phyloP scores from a whole-genome alignment of 129 eudicot genomes.

The Flaveria robusta region DNA sequence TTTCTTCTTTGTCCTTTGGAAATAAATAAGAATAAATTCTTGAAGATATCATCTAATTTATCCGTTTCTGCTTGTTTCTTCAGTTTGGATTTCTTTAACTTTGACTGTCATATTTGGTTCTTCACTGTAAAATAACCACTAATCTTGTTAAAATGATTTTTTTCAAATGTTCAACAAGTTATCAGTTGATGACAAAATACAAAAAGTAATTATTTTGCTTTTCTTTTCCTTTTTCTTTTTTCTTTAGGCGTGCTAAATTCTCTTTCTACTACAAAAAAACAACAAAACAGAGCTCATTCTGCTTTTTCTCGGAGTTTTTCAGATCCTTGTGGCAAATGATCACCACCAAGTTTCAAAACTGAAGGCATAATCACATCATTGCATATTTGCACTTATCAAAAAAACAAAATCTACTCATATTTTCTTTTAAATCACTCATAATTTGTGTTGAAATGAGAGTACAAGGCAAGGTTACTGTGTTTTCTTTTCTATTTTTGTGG shows the following conservation, averaged over 20 bases:
- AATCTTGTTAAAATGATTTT: neutral
- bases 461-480: conserved; percentile 28
- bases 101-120: neutral
- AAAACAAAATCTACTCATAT: conserved; percentile 23
- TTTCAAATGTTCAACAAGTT: neutral
- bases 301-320: conserved; percentile 42
- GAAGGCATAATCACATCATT: conserved; percentile 9
- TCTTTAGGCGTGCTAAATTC: conserved; percentile 64
- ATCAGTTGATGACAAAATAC: neutral
- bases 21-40: neutral
- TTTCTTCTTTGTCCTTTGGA: conserved; percentile 40
- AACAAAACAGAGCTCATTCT: conserved; percentile 38
- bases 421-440: conserved; percentile 20
- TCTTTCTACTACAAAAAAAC: conserved; percentile 52
- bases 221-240: neutral
- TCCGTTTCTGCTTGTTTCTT: conserved; percentile 18
- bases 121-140: neutral
- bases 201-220: neutral
- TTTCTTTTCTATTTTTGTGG: conserved; percentile 48
- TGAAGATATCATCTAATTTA: conserved; percentile 25
- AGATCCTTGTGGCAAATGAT: conserved; percentile 34
- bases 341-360: conserved; percentile 35
- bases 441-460: conserved; percentile 50
- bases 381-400: conserved; percentile 35
- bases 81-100: neutral